Evolutionary conservation across 2,329 filamentous ascomycete genomes (phyloP).

Genomic region (Clathrospora elynae): DNA sequence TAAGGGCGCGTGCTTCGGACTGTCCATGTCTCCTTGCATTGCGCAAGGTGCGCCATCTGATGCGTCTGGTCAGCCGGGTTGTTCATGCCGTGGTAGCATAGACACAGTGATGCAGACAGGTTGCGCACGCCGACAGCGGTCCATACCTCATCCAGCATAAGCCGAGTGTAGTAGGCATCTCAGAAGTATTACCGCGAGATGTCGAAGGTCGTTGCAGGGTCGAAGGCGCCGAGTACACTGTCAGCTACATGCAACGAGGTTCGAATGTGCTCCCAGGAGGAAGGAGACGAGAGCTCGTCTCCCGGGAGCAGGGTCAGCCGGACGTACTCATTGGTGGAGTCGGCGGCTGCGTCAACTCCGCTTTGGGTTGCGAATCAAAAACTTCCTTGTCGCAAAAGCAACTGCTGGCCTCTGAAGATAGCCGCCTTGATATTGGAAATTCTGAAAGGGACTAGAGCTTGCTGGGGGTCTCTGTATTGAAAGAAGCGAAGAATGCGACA

Average conservation of each 20-base stretch:
- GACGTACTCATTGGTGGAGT: conserved; percentile 16
- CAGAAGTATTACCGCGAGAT: neutral
- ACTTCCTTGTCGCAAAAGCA: conserved; percentile 12
- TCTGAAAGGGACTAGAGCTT: conserved; percentile 1
- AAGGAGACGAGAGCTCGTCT: conserved; percentile 30
- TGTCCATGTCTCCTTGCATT: conserved; percentile 1
- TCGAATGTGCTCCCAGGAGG: conserved; percentile 18
- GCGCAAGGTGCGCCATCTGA: neutral
- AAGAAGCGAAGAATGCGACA: conserved; percentile 10
- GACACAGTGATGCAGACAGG: neutral
- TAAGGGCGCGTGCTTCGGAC: neutral
- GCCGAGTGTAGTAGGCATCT: neutral
- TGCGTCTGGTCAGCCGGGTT: neutral
- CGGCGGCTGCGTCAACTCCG: conserved; percentile 11
- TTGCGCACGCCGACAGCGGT: neutral
- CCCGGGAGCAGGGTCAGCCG: conserved; percentile 19
- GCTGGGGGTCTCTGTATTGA: conserved; percentile 6
- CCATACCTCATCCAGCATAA: neutral
- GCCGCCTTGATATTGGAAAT: neutral
- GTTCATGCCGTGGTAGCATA: neutral
- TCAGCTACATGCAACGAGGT: conserved; percentile 8
- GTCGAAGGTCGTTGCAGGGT: conserved; percentile 2
- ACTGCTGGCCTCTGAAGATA: conserved; percentile 6
- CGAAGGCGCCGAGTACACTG: conserved; percentile 8
- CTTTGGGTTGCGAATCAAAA: conserved; percentile 9